A percentile compares a stretch with the other conserved stretches of the same genome.
Conservation (phyloP, 1,284 basidiomycete species). For the Sporisorium iseilematis-ciliati region DNA sequence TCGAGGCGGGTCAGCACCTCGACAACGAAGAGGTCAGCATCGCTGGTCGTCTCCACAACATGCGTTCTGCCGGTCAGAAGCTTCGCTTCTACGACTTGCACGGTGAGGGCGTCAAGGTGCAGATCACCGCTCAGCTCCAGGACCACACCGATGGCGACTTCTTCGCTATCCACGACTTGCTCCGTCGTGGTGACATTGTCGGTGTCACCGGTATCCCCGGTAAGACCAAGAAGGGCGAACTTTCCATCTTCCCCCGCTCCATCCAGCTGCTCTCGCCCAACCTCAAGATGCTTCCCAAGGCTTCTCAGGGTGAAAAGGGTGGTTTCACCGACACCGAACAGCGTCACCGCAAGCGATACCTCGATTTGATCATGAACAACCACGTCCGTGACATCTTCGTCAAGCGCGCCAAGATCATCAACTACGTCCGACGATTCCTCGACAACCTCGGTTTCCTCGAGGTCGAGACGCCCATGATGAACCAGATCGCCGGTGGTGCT, state of each 20-base stretch:
- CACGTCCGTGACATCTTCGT: constrained; percentile 91
- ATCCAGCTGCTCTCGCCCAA: constrained; percentile 94
- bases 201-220: constrained; percentile 89
- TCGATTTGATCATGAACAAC: constrained; percentile 96
- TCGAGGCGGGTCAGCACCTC: constrained; percentile 64
- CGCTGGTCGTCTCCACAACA: constrained; percentile 91
- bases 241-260: constrained; percentile 85
- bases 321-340: constrained; percentile 84
- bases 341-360: constrained; percentile 97
- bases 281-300: constrained; percentile 85
- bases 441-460: constrained; percentile 96
- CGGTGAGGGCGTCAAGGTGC: constrained; percentile 91
- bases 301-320: constrained; percentile 74
- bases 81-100: constrained; percentile 95
- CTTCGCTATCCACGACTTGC: constrained; percentile 81
- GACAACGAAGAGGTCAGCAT: constrained; percentile 74
- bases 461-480: constrained; percentile 99
- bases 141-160: constrained; percentile 75
- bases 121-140: constrained; percentile 93
- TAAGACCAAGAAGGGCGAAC: constrained; percentile 95
- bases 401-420: constrained; percentile 76
- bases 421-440: constrained; percentile 83
- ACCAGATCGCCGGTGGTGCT: constrained; percentile 94
- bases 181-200: constrained; percentile 95
- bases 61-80: constrained; percentile 85